phyloP scores from a whole-genome alignment of 1,139 yeast genomes.

The Taphrina wiesneri region DNA sequence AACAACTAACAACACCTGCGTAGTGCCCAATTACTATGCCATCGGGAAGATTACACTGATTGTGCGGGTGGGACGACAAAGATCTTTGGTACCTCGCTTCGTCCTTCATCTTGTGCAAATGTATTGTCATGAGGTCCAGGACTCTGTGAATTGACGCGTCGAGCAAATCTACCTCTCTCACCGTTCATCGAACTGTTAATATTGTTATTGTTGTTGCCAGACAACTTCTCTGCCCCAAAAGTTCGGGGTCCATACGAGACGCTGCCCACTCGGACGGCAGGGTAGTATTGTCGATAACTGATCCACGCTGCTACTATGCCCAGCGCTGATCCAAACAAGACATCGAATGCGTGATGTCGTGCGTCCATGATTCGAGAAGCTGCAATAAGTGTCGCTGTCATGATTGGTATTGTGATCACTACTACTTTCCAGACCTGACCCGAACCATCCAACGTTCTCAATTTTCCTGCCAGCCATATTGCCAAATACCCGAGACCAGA shows the following conservation, averaged over 20 bases:
- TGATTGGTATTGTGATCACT: conserved; percentile 49
- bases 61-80: neutral
- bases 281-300: conserved; percentile 29
- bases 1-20: neutral
- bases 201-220: neutral
- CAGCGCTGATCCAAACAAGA: conserved; percentile 18
- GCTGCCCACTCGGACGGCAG: conserved; percentile 51
- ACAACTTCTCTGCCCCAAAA: neutral
- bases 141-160: neutral
- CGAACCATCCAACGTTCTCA: conserved; percentile 49
- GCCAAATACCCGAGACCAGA: conserved; percentile 63
- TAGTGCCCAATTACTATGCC: too few relatives aligned
- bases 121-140: neutral
- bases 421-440: conserved; percentile 61
- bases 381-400: conserved; percentile 67
- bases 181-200: neutral
- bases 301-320: conserved; percentile 25
- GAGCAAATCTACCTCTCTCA: neutral
- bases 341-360: conserved; percentile 33
- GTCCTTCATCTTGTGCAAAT: neutral
- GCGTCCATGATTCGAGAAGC: conserved; percentile 71
- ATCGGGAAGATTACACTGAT: too few relatives aligned
- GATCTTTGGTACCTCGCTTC: neutral
- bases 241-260: conserved; percentile 7
- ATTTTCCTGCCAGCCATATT: conserved; percentile 66